Conservation (phyloP, 345 rosid species). For the Kandelia obovata region DNA sequence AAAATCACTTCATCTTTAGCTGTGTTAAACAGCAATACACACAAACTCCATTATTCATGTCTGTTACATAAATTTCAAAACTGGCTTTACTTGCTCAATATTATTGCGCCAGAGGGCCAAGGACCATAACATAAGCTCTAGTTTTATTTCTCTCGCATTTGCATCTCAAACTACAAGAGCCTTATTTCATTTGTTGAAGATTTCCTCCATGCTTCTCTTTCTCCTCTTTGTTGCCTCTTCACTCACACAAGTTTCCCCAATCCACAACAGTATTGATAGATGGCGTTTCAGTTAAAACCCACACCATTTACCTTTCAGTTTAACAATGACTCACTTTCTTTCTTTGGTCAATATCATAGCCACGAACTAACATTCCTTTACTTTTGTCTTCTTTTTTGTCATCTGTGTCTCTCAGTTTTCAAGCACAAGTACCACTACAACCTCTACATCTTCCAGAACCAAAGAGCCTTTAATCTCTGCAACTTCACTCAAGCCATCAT, state of each 20-base stretch:
- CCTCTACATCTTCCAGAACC: conserved; percentile 82
- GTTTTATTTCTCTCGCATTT: not conserved
- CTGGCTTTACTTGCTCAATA: not conserved
- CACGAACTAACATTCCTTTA: conserved; percentile 6
- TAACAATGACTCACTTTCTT: not conserved
- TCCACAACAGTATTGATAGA: conserved; percentile 60
- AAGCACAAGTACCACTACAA: conserved; percentile 61
- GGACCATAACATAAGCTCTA: not conserved
- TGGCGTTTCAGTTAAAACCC: conserved; percentile 42
- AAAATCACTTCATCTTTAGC: no score
- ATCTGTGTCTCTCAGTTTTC: conserved; percentile 46
- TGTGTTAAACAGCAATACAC: no score
- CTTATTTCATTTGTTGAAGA: conserved; percentile 24
- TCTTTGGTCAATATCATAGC: not conserved
- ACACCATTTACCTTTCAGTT: not conserved
- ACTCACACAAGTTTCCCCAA: conserved; percentile 34
- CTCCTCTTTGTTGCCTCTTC: conserved; percentile 30
- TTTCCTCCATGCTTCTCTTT: conserved; percentile 25
- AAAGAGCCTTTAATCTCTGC: conserved; percentile 75
- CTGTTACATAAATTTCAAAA: no score
- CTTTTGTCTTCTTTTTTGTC: not conserved
- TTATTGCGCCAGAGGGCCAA: no score
- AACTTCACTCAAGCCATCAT: conserved; percentile 70
- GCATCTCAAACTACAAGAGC: not conserved
- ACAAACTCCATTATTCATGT: no score